phyloP scores from a whole-genome alignment of 2,329 filamentous ascomycete species.

The Bipolaris victoriae region DNA sequence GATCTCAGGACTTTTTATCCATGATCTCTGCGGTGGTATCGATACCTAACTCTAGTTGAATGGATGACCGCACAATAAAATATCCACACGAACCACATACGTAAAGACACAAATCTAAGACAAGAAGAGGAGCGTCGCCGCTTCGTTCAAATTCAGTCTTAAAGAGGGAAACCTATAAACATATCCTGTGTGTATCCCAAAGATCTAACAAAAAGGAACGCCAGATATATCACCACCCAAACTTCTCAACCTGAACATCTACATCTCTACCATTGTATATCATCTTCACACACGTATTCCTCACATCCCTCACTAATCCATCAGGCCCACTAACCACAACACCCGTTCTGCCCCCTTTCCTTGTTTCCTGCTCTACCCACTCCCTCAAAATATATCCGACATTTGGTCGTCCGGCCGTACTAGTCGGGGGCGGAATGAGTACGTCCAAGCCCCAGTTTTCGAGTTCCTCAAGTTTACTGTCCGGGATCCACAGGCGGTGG shows the following conservation, averaged over 20 bases:
- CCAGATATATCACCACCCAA: conserved; percentile 62
- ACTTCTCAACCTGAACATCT: conserved; percentile 67
- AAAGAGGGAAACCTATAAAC: neutral
- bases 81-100: neutral
- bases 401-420: conserved; percentile 61
- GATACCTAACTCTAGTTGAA: no score
- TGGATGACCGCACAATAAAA: neutral
- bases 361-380: conserved; percentile 44
- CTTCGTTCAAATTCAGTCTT: neutral
- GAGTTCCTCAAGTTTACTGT: conserved; percentile 58
- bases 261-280: conserved; percentile 58
- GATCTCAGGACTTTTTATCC: no score
- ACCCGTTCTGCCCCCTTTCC: conserved; percentile 54
- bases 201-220: neutral
- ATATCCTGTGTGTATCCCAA: neutral
- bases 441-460: conserved; percentile 59
- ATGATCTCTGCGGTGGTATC: no score
- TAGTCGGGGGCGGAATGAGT: conserved; percentile 62
- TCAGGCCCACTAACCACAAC: conserved; percentile 69
- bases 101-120: neutral
- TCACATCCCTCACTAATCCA: conserved; percentile 64
- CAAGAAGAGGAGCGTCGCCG: neutral
- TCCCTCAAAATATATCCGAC: conserved; percentile 53
- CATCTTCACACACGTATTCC: conserved; percentile 62
- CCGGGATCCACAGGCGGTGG: conserved; percentile 63